phyloP scores from a whole-genome alignment of 2,329 filamentous ascomycete genomes.

The Fusarium sp. region DNA sequence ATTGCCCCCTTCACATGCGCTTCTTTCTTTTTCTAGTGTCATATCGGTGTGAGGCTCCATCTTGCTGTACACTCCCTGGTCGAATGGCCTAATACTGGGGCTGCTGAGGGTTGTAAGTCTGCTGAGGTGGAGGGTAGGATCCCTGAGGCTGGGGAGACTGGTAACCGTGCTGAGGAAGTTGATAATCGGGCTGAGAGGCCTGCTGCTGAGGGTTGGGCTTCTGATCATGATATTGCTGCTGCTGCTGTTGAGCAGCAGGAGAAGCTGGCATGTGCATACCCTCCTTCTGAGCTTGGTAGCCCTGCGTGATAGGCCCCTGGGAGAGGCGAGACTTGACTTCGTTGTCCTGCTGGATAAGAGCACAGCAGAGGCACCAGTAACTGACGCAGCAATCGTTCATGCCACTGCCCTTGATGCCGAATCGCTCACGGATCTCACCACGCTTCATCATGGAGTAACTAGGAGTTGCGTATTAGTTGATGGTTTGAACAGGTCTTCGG shows the following conservation, averaged over 20 bases:
- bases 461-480: constrained; percentile 1
- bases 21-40: constrained; percentile 4
- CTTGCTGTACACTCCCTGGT: neutral
- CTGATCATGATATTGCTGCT: constrained; percentile 7
- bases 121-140: constrained; percentile 34
- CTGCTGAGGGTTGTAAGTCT: constrained; percentile 38
- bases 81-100: constrained; percentile 31
- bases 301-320: constrained; percentile 43
- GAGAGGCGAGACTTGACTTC: constrained; percentile 52
- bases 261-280: constrained; percentile 48
- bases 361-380: constrained; percentile 65
- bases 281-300: constrained; percentile 49
- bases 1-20: neutral
- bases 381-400: constrained; percentile 59
- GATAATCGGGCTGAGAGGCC: constrained; percentile 24
- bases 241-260: constrained; percentile 18
- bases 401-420: constrained; percentile 60
- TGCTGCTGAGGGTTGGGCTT: constrained; percentile 22
- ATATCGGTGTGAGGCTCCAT: neutral
- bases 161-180: constrained; percentile 30
- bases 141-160: constrained; percentile 35
- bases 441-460: constrained; percentile 62
- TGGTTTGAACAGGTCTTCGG: neutral
- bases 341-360: constrained; percentile 65
- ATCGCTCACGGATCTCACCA: constrained; percentile 59